phyloP scores from a whole-genome alignment of 176 grass and related monocot species.

The Cenchrus purpureus region DNA sequence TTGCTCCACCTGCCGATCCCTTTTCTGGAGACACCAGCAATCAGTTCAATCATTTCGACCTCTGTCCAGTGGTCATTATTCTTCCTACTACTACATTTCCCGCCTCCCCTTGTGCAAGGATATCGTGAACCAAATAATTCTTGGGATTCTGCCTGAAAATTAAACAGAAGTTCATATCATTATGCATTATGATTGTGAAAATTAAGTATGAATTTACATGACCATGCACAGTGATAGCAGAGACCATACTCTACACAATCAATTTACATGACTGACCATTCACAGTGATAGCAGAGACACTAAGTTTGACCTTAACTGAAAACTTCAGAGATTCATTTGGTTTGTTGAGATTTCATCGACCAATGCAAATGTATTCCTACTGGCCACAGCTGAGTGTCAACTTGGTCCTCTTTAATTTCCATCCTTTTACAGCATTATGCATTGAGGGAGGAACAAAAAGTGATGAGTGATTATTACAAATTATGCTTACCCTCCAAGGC shows the following conservation, averaged over 20 bases:
- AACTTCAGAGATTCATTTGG: not conserved
- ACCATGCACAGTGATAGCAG: no score
- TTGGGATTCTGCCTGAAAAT: not conserved
- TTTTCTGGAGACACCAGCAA: not conserved
- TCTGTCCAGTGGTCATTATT: not conserved
- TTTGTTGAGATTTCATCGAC: not conserved
- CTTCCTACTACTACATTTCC: not conserved
- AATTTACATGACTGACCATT: not conserved
- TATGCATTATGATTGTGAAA: not conserved
- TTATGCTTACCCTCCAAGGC: conserved; percentile 15
- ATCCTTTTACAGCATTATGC: not conserved
- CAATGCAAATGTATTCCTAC: not conserved
- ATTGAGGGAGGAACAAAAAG: not conserved
- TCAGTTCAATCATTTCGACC: not conserved
- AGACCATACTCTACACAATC: not conserved
- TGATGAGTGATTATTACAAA: not conserved
- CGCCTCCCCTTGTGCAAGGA: not conserved
- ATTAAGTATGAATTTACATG: no score
- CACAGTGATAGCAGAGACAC: not conserved
- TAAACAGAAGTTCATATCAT: not conserved
- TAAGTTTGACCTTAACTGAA: not conserved
- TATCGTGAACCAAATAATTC: not conserved
- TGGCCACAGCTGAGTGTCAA: not conserved
- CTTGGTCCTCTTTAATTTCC: not conserved
- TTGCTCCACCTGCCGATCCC: conserved; percentile 7